Evolutionary conservation across 352 stramenopile genomes (phyloP), one percentile per base, ranked within the genome.

Genomic region (Thraustochytrium sp.): DNA sequence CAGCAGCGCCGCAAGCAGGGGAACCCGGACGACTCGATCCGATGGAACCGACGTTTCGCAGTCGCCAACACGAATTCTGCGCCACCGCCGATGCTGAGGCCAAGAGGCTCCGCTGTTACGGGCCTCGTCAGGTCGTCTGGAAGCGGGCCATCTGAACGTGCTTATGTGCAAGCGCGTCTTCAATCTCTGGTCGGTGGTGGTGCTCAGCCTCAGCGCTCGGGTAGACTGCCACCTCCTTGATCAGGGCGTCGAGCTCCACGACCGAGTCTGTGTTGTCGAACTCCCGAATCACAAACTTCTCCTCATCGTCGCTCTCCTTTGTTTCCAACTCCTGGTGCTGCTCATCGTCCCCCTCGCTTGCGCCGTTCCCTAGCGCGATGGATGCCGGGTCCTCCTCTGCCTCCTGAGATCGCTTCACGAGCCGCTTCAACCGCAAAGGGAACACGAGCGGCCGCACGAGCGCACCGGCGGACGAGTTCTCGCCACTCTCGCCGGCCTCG

Each of bases 251-350:
- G 13, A 72, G 26, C 26, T n/a, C 34, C 9, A 44, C 2, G 18
- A 72, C 59, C 34, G 59, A 72, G 59, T 72, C 59, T 13, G 59
- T 72, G 9, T 72, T 72, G 59, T 72, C 59, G 26, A 72, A 72
- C 46, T 72, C 3, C 11, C 59, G 34, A n/a, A 72, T 72, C 13
- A 72, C 59, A 44, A 72, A 72, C n/a, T 72, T 72, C 23, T 72
- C 59, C 34, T 72, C 59, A 44, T 72, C 5, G 59, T 72, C 59
- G 13, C n/a, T 46, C 59, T 46, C 46, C 59, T 21, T 72, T 31
- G 26, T 46, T 29, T 16, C n/a, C 40, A 44, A 44, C 31, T 2
- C n/a, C 11, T 13, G 51, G 11, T 31, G n/a, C 51, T 13, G 51
- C n/a, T 11, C 9, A 11, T 31, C 23, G 16, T n/a, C 23, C 26